These are phyloP conservation scores for Chlamydomonas eustigma DNA, from an alignment of 139 green algal species.

Conservation along the genomic window DNA sequence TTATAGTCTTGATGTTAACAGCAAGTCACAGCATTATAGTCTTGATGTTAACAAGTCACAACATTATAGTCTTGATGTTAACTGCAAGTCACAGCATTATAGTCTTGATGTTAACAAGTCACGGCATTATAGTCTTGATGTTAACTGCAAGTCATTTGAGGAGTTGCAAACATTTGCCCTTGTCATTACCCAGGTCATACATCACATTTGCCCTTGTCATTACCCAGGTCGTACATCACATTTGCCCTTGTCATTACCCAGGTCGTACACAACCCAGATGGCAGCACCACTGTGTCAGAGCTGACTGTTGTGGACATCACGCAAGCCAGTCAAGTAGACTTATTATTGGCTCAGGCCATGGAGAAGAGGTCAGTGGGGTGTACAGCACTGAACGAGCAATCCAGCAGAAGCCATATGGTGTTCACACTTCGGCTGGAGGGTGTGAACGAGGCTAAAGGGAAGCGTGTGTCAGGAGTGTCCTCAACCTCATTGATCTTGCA, in stretches of 20 bases:
- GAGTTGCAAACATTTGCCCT: too few species aligned
- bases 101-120: background rate
- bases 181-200: too few species aligned
- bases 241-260: too few species aligned
- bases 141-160: too few species aligned
- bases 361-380: constrained; percentile 64
- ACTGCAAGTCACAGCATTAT: background rate
- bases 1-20: too few species aligned
- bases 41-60: background rate
- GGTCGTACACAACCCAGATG: constrained; percentile 59
- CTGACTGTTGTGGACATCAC: constrained; percentile 61
- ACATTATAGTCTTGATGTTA: too few species aligned
- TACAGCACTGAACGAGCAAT: constrained; percentile 91
- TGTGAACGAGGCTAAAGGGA: constrained; percentile 27
- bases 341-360: constrained; percentile 54
- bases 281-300: constrained; percentile 57
- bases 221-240: too few species aligned
- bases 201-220: too few species aligned
- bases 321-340: background rate
- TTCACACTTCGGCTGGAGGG: constrained; percentile 84
- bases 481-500: constrained; percentile 87
- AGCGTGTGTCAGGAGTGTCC: constrained; percentile 33
- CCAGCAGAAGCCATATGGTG: constrained; percentile 76
- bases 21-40: too few species aligned
- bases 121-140: background rate